Conservation (phyloP, 192 early-diverging fungal genomes). For the Endogone sp. region DNA sequence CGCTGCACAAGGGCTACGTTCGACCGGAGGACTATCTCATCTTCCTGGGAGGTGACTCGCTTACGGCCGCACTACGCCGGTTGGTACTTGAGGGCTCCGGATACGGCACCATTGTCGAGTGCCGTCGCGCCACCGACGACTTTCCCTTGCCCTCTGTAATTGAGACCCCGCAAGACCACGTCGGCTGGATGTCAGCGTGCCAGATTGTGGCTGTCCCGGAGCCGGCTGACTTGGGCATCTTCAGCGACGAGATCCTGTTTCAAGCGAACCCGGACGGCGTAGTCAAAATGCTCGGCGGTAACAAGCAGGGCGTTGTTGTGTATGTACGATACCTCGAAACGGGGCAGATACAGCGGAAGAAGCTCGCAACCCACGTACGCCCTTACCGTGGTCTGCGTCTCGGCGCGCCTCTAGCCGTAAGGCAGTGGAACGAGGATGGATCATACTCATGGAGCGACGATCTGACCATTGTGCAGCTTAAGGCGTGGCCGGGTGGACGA, state of each 20-base stretch:
- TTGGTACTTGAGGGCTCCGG: constrained; percentile 11
- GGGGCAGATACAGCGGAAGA: constrained; percentile 9
- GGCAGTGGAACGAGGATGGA: background rate
- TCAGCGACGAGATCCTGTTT: background rate
- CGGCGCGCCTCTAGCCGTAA: constrained; percentile 3
- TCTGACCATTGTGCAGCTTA: constrained; percentile 7
- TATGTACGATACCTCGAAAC: constrained; percentile 14
- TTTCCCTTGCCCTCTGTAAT: constrained; percentile 6
- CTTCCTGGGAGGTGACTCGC: background rate
- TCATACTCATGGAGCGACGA: constrained; percentile 6
- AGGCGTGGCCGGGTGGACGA: constrained; percentile 11
- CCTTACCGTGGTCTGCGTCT: constrained; percentile 5
- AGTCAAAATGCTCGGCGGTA: background rate
- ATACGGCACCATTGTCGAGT: constrained; percentile 10
- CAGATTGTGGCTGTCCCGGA: constrained; percentile 7
- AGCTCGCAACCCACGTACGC: constrained; percentile 1
- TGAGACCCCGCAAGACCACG: constrained; percentile 1
- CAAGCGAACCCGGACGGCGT: background rate
- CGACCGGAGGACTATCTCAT: constrained; percentile 10
- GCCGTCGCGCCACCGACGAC: constrained; percentile 1
- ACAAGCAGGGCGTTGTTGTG: constrained; percentile 1
- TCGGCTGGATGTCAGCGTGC: constrained; percentile 15
- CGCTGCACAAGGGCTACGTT: constrained; percentile 11
- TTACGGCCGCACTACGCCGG: constrained; percentile 1
- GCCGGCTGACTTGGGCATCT: constrained; percentile 8